Evolutionary conservation across 768 basidiomycete species (phyloP).

Genomic region (Tulasnella sp.): DNA sequence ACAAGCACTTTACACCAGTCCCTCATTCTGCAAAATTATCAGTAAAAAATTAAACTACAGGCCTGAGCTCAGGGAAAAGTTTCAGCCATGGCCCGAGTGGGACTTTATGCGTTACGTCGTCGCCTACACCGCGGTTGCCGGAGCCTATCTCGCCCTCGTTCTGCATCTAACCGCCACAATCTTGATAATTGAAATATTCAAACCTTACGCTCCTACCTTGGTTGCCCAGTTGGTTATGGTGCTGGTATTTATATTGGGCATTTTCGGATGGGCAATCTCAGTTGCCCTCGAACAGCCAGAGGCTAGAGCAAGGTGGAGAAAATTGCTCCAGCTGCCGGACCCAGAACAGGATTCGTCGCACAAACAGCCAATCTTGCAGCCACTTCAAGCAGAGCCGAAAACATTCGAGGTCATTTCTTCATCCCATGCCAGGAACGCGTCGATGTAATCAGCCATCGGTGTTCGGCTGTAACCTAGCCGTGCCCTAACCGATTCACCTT

Average conservation of each 20-base stretch:
- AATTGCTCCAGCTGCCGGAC: neutral
- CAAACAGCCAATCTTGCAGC: neutral
- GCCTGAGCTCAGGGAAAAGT: neutral
- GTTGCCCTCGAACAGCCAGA: neutral
- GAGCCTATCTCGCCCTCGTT: neutral
- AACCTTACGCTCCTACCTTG: neutral
- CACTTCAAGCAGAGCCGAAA: too few relatives aligned
- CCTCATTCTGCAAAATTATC: constrained; percentile 6
- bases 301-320: neutral
- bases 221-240: neutral
- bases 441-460: too few relatives aligned
- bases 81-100: neutral
- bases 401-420: too few relatives aligned
- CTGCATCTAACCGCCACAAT: neutral
- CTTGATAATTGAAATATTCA: neutral
- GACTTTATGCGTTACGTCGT: neutral
- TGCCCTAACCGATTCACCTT: too few relatives aligned
- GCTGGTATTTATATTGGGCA: neutral
- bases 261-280: neutral
- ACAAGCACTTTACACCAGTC: neutral
- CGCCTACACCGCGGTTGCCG: neutral
- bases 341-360: neutral
- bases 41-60: neutral
- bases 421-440: too few relatives aligned
- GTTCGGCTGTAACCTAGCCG: too few relatives aligned